Evolutionary conservation across 257 asterid genomes (phyloP).

Genomic region (Penstemon barbatus): DNA sequence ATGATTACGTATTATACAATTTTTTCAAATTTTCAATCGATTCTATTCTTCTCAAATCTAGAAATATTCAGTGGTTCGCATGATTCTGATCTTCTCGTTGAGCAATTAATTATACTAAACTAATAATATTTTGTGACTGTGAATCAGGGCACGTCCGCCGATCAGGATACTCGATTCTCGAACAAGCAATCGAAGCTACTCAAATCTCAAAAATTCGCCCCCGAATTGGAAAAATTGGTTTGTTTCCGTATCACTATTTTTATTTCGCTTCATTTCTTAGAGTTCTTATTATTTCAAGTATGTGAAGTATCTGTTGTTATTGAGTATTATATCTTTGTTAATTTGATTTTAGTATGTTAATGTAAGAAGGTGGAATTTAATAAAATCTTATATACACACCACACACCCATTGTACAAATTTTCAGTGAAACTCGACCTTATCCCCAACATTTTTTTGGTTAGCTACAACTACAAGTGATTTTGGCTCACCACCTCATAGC

Average conservation of each 20-base stretch:
- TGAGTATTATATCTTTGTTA: background rate
- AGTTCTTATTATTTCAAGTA: background rate
- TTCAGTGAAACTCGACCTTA: no score
- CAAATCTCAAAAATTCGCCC: slow-evolving; percentile 92
- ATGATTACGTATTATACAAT: background rate
- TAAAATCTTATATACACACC: no score
- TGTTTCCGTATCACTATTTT: slow-evolving; percentile 17
- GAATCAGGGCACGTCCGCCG: slow-evolving; percentile 93
- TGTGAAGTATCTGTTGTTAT: background rate
- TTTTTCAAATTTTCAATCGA: background rate
- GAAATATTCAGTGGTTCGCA: background rate
- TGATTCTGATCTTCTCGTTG: slow-evolving; percentile 25
- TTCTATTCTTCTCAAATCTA: background rate
- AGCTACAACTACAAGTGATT: no score
- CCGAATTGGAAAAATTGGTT: slow-evolving; percentile 93
- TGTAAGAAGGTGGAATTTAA: slow-evolving; percentile 19
- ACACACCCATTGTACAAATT: no score
- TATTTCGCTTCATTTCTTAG: background rate
- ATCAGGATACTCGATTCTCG: slow-evolving; percentile 97
- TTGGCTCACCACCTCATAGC: background rate
- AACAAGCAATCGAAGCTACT: slow-evolving; percentile 95
- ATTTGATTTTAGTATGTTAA: background rate
- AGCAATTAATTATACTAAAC: background rate
- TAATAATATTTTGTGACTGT: background rate
- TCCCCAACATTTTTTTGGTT: no score